A percentile compares a stretch with the other conserved stretches of the same genome.
phyloP scores from a whole-genome alignment of 2,329 filamentous ascomycete species.

The Lecanosticta acicola region DNA sequence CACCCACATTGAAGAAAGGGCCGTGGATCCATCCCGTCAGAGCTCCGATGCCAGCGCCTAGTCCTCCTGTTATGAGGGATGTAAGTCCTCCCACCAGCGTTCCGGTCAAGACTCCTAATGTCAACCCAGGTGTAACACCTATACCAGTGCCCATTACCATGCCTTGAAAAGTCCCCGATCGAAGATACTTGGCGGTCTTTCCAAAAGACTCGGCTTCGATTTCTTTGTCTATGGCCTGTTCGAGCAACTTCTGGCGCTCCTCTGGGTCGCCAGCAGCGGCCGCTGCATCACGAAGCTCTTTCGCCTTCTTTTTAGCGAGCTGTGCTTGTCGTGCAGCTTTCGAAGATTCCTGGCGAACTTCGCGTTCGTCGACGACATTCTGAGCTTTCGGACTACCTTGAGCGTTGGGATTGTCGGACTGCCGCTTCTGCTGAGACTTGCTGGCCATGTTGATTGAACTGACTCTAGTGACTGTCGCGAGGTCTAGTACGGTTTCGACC shows the following conservation, averaged over 20 bases:
- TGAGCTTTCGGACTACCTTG: neutral
- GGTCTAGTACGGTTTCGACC: neutral
- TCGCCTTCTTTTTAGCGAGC: conserved; percentile 24
- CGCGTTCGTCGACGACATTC: conserved; percentile 10
- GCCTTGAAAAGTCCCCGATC: conserved; percentile 29
- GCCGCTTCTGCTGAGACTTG: conserved; percentile 1
- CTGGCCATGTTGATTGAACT: conserved; percentile 1
- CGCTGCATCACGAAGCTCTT: conserved; percentile 27
- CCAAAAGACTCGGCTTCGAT: conserved; percentile 30
- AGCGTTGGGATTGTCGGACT: neutral
- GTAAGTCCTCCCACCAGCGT: conserved; percentile 29
- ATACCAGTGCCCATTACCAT: conserved; percentile 27
- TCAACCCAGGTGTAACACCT: conserved; percentile 25
- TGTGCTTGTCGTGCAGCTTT: conserved; percentile 25
- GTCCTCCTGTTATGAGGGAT: conserved; percentile 24
- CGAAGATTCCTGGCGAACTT: conserved; percentile 25
- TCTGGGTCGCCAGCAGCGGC: conserved; percentile 28
- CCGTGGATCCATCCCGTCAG: conserved; percentile 24
- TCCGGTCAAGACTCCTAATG: conserved; percentile 28
- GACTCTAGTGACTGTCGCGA: neutral
- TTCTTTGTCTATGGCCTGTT: conserved; percentile 27
- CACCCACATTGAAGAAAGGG: conserved; percentile 28
- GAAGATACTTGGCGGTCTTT: conserved; percentile 30
- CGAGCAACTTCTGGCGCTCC: conserved; percentile 30
- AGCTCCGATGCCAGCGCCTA: conserved; percentile 25